A percentile compares a stretch with the other conserved stretches of the same genome.
phyloP scores from a whole-genome alignment of 2,329 filamentous ascomycete genomes.

The Ophiostoma ulmi region DNA sequence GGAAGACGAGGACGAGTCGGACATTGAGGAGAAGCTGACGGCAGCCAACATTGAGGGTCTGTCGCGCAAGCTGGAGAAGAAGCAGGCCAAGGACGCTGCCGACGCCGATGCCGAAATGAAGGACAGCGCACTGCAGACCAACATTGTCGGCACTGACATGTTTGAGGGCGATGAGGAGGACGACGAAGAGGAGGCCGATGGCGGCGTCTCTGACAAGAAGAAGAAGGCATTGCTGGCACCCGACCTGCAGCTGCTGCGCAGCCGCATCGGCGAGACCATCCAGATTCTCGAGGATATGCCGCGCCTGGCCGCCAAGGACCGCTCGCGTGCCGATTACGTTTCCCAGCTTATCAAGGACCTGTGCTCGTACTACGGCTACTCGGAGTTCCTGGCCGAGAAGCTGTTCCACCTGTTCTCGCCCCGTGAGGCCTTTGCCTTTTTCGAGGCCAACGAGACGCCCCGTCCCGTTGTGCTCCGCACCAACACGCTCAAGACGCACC shows the following conservation, averaged over 20 bases:
- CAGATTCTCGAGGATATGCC: slow-evolving; percentile 85
- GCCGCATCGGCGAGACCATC: slow-evolving; percentile 86
- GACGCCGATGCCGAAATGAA: slow-evolving; percentile 81
- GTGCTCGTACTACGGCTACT: slow-evolving; percentile 96
- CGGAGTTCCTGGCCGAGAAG: slow-evolving; percentile 90
- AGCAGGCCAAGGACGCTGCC: slow-evolving; percentile 71
- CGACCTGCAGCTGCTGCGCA: slow-evolving; percentile 82
- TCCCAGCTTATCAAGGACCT: slow-evolving; percentile 83
- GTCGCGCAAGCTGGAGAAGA: slow-evolving; percentile 74
- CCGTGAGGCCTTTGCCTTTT: slow-evolving; percentile 93
- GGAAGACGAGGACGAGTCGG: slow-evolving; percentile 88
- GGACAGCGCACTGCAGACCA: slow-evolving; percentile 83
- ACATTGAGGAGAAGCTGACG: slow-evolving; percentile 83
- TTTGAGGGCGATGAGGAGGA: slow-evolving; percentile 40
- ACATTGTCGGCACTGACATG: slow-evolving; percentile 73
- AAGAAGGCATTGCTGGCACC: slow-evolving; percentile 67
- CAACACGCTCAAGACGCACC: slow-evolving; percentile 79
- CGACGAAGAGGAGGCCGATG: slow-evolving; percentile 38
- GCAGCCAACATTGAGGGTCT: slow-evolving; percentile 94
- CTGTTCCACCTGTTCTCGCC: slow-evolving; percentile 88
- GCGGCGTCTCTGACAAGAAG: slow-evolving; percentile 35
- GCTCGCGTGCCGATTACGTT: slow-evolving; percentile 84
- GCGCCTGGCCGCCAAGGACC: slow-evolving; percentile 70
- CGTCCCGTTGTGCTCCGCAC: slow-evolving; percentile 93
- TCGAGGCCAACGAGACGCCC: slow-evolving; percentile 93